These are phyloP conservation scores for Perkinsus chesapeaki DNA, from an alignment of 169 alveolate genomes.

Conservation along the genomic window DNA sequence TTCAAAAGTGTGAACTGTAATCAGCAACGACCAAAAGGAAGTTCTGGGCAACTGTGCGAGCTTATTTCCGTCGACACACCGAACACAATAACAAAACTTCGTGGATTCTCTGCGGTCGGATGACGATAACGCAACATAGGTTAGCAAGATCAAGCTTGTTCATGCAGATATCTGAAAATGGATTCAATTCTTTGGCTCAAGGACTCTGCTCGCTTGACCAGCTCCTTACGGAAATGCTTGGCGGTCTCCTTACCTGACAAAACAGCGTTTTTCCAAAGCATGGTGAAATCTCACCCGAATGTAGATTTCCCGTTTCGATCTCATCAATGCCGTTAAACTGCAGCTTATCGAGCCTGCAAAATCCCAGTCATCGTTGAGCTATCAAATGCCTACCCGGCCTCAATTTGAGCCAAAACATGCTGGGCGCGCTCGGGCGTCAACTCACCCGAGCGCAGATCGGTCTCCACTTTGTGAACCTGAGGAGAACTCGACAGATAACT, in stretches of 20 bases:
- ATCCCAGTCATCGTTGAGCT: not conserved
- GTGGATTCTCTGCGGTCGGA: not conserved
- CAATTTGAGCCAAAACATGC: not conserved
- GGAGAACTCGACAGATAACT: too few species aligned
- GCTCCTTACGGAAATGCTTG: not conserved
- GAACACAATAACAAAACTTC: too few species aligned
- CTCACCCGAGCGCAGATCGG: not conserved
- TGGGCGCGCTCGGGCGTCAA: not conserved
- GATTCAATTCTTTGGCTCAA: not conserved
- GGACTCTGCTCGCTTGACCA: not conserved
- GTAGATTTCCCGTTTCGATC: not conserved
- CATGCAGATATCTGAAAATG: not conserved
- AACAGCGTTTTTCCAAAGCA: not conserved
- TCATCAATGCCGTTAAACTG: not conserved
- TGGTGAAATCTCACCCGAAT: not conserved
- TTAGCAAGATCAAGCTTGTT: not conserved
- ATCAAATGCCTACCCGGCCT: not conserved
- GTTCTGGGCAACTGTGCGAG: too few species aligned
- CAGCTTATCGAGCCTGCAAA: not conserved
- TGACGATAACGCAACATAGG: not conserved
- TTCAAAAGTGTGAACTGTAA: too few species aligned
- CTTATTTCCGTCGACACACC: too few species aligned
- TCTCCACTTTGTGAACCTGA: not conserved
- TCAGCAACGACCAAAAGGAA: too few species aligned
- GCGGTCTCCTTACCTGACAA: not conserved